Evolutionary conservation across 2,329 filamentous ascomycete genomes (phyloP), one percentile per base, ranked within the genome.

Genomic region (Ascochyta koolunga): DNA sequence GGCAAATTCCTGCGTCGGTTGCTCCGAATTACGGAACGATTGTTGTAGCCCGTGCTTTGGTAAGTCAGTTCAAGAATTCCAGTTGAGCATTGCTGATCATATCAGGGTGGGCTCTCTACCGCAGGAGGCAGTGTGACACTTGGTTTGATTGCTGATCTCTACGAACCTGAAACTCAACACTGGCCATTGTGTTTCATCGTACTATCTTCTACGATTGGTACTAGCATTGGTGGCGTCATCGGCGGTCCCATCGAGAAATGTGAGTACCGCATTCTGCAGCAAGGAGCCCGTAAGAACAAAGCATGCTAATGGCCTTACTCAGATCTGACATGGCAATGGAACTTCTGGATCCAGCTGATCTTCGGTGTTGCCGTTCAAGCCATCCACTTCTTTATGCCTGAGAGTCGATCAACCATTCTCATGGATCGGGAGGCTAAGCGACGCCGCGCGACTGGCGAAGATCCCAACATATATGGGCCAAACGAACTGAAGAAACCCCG

Each of bases 331-430:
- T 93, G 89, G 89, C 82, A 82, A 60, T 92, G 87, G 87, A 85
- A 81, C 47, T 91, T 93, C 70, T 93, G 90, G 89, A 88, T 93
- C 53, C 89, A 92, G 73, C 83, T 93, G 60, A 91, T 93, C 62
- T 87, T 93, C 50, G 90, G 90, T 15, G 86, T 76, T 8, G 79
- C 82, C 31, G 83, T 90, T 2, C 89, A 93, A 68, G 35, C 83
- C 2, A 66, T 89, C 4, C 89, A 91, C 68, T 76, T 87, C 41
- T 69, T 89, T 50, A 79, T 85, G 11, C 89, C 93, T 1, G 90
- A 93, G 73, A 93, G 90, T 1, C 81, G 89, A 46, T 83, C 85
- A 0, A 90, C 86, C 5, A 83, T 91, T 55, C 82, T 93, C 77
- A 85, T 93, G 79, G 87, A 93, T 76, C 79, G 79, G 2, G 89